These are phyloP conservation scores for Turritis glabra DNA, from an alignment of 345 rosid species.

Conservation along the genomic window DNA sequence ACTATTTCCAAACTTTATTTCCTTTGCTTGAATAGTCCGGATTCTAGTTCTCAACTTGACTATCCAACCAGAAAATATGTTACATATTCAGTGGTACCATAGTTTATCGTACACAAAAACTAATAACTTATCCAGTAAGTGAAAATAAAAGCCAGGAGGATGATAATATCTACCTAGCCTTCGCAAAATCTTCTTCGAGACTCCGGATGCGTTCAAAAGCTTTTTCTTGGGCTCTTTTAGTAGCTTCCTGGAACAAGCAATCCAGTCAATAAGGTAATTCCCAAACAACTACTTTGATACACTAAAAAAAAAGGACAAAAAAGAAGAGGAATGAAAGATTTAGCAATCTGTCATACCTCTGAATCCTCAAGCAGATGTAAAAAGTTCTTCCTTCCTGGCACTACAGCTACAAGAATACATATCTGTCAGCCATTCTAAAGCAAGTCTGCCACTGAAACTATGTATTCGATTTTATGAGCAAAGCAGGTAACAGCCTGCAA, in stretches of 20 bases:
- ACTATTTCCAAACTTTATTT: not conserved
- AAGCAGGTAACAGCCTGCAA: constrained; percentile 18
- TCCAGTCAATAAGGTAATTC: constrained; percentile 7
- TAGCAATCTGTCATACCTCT: constrained; percentile 53
- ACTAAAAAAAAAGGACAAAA: constrained; percentile 9
- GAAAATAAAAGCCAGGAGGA: not conserved
- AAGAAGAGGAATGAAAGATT: not conserved
- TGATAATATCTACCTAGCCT: constrained; percentile 54
- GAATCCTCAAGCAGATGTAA: constrained; percentile 81
- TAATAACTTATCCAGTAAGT: not conserved
- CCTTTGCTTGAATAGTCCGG: not conserved
- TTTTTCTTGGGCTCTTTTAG: constrained; percentile 77
- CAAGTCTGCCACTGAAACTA: not conserved
- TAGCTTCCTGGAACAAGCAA: constrained; percentile 62
- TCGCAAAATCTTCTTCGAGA: constrained; percentile 78
- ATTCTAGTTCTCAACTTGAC: not conserved
- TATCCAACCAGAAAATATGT: not conserved
- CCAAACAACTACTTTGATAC: constrained; percentile 25
- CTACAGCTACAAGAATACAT: constrained; percentile 42
- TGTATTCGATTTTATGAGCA: constrained; percentile 17
- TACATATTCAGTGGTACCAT: not conserved
- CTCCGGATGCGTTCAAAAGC: constrained; percentile 60
- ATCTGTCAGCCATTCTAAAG: constrained; percentile 19
- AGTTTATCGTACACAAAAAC: not conserved
- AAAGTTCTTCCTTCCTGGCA: constrained; percentile 57